phyloP scores from a whole-genome alignment of 2,329 filamentous ascomycete genomes.

The Daldinia eschscholtzii region DNA sequence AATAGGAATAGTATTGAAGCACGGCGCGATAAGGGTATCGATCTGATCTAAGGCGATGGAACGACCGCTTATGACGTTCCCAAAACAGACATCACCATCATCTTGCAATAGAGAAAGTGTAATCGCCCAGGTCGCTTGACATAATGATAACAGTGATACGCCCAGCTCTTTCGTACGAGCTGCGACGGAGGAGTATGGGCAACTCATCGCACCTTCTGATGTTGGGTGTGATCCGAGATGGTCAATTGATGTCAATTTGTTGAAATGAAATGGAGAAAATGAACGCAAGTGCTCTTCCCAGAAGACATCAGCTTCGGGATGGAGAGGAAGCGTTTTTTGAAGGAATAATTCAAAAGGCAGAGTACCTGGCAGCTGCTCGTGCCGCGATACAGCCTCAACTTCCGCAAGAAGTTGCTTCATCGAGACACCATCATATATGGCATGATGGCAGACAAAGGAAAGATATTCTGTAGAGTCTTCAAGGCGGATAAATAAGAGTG shows the following conservation, averaged over 20 bases:
- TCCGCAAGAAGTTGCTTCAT: conserved; percentile 78
- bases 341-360: conserved; percentile 75
- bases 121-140: conserved; percentile 80
- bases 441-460: conserved; percentile 77
- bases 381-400: conserved; percentile 70
- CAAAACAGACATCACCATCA: conserved; percentile 81
- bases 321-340: conserved; percentile 64
- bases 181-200: conserved; percentile 61
- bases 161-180: conserved; percentile 64
- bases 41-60: conserved; percentile 74
- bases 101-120: conserved; percentile 69
- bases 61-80: conserved; percentile 85
- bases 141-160: conserved; percentile 73
- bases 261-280: conserved; percentile 56
- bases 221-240: conserved; percentile 33
- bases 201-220: conserved; percentile 19
- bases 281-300: conserved; percentile 71
- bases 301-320: conserved; percentile 68
- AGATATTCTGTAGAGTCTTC: conserved; percentile 53
- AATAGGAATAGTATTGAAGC: conserved; percentile 89
- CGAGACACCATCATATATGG: conserved; percentile 87
- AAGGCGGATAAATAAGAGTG: conserved; percentile 57
- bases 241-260: conserved; percentile 7
- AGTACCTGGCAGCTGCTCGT: conserved; percentile 60
- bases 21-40: conserved; percentile 83